Percentiles rank a stretch among this genome's conserved stretches.
Evolutionary conservation across 768 basidiomycete genomes (phyloP).

Genomic region (Suillus variegatus): DNA sequence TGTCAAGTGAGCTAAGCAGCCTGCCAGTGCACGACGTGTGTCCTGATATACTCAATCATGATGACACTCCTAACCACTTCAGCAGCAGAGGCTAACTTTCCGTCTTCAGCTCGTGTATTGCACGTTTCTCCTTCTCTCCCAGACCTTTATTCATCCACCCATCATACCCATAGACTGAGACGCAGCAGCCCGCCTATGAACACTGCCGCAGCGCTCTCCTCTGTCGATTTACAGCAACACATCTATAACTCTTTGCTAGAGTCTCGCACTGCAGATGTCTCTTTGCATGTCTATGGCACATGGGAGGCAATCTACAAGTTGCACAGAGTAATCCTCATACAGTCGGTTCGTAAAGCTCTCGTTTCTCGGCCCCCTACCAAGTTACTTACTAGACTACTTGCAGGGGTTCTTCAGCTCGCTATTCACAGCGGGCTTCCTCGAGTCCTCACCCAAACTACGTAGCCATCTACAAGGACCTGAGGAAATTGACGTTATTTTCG

Average conservation of each 20-base stretch:
- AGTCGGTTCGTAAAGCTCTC: slow-evolving; percentile 52
- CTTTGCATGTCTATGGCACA: slow-evolving; percentile 63
- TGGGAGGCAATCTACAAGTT: slow-evolving; percentile 77
- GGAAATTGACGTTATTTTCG: slow-evolving; percentile 70
- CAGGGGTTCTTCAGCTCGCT: slow-evolving; percentile 89
- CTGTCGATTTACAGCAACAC: slow-evolving; percentile 68
- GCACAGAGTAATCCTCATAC: slow-evolving; percentile 86
- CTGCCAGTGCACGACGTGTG: not conserved
- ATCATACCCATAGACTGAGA: not conserved
- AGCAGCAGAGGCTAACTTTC: not conserved
- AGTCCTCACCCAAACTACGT: slow-evolving; percentile 42
- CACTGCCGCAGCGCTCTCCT: slow-evolving; percentile 43
- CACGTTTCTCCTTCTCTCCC: slow-evolving; percentile 17
- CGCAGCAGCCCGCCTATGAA: slow-evolving; percentile 30
- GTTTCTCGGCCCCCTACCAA: not conserved
- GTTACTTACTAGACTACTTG: not conserved
- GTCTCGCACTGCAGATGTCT: slow-evolving; percentile 76
- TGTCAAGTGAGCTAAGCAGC: not conserved
- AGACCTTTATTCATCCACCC: slow-evolving; percentile 7
- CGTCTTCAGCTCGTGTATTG: slow-evolving; percentile 8
- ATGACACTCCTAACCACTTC: slow-evolving; percentile 9
- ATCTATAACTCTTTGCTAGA: slow-evolving; percentile 74
- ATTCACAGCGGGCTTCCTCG: slow-evolving; percentile 79
- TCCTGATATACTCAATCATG: slow-evolving; percentile 1
- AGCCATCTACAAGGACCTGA: slow-evolving; percentile 37